These are phyloP conservation scores for Echeveria elegans DNA, from an alignment of 164 flowering plant species.

Conservation along the genomic window DNA sequence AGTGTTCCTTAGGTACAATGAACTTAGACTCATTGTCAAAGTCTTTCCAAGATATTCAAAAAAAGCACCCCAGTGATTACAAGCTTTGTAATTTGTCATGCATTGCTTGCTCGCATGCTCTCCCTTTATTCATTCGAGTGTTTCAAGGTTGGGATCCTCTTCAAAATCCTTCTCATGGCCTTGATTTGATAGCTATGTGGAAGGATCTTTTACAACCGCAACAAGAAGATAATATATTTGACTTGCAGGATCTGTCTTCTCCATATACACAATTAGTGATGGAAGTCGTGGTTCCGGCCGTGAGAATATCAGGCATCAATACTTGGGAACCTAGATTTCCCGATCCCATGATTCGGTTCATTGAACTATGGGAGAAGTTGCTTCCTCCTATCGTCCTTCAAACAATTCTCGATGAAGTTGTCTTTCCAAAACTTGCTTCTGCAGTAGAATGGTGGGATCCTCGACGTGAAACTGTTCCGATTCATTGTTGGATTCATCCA, in stretches of 20 bases:
- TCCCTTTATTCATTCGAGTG: constrained; percentile 59
- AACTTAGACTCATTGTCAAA: constrained; percentile 58
- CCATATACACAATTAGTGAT: constrained; percentile 62
- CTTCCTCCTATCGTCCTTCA: constrained; percentile 62
- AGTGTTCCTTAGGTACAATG: constrained; percentile 41
- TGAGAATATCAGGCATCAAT: constrained; percentile 78
- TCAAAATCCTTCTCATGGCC: constrained; percentile 55
- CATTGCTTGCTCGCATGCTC: constrained; percentile 73
- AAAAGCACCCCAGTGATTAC: constrained; percentile 46
- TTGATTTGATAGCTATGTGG: constrained; percentile 54
- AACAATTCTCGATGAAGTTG: constrained; percentile 46
- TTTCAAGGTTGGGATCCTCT: constrained; percentile 98
- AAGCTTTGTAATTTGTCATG: constrained; percentile 67
- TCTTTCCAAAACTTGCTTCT: constrained; percentile 64
- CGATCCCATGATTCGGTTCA: constrained; percentile 77
- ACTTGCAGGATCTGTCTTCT: constrained; percentile 41
- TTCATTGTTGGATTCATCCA: constrained; percentile 91
- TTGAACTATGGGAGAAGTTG: constrained; percentile 78
- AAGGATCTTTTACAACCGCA: constrained; percentile 61
- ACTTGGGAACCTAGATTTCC: constrained; percentile 87
- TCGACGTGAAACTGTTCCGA: constrained; percentile 68
- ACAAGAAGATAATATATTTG: constrained; percentile 37
- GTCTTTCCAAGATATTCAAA: constrained; percentile 45
- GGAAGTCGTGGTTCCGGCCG: constrained; percentile 84
- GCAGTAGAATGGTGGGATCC: constrained; percentile 93